Evolutionary conservation across 371 early-diverging fungal species (phyloP).

Genomic region (Mortierella sp.): DNA sequence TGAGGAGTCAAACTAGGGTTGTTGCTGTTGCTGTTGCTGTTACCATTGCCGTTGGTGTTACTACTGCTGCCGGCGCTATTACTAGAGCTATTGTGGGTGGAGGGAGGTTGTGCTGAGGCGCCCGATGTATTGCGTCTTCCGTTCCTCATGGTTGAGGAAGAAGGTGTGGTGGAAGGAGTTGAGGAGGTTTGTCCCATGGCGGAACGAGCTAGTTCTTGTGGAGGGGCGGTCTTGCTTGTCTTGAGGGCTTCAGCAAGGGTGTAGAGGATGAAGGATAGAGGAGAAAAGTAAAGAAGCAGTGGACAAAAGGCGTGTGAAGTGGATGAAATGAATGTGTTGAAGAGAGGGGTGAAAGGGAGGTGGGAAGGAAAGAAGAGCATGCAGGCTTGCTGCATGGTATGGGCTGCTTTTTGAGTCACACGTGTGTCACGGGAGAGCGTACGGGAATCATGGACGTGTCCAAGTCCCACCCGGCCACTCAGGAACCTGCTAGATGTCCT

Average conservation of each 20-base stretch:
- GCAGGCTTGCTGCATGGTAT: not conserved
- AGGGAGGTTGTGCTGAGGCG: not conserved
- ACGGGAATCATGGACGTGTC: too few species aligned
- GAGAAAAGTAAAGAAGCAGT: not conserved
- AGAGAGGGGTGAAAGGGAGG: not conserved
- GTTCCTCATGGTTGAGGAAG: slow-evolving; percentile 21
- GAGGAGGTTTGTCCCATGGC: slow-evolving; percentile 50
- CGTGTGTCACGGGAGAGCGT: too few species aligned
- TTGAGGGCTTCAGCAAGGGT: too few species aligned
- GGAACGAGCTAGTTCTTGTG: not conserved
- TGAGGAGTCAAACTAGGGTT: not conserved
- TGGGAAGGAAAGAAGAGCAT: not conserved
- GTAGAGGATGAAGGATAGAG: not conserved
- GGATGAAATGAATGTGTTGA: not conserved
- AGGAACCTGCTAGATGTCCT: too few species aligned
- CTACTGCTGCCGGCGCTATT: slow-evolving; percentile 3
- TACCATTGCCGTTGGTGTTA: slow-evolving; percentile 1
- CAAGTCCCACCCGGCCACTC: too few species aligned
- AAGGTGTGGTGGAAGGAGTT: slow-evolving; percentile 18
- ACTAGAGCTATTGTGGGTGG: not conserved
- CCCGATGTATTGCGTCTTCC: not conserved
- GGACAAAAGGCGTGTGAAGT: not conserved
- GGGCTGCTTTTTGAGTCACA: too few species aligned
- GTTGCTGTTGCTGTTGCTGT: slow-evolving; percentile 3
- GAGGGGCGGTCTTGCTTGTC: not conserved